These are phyloP conservation scores for Candida piceae DNA, from an alignment of 805 yeast genomes.

Conservation along the genomic window DNA sequence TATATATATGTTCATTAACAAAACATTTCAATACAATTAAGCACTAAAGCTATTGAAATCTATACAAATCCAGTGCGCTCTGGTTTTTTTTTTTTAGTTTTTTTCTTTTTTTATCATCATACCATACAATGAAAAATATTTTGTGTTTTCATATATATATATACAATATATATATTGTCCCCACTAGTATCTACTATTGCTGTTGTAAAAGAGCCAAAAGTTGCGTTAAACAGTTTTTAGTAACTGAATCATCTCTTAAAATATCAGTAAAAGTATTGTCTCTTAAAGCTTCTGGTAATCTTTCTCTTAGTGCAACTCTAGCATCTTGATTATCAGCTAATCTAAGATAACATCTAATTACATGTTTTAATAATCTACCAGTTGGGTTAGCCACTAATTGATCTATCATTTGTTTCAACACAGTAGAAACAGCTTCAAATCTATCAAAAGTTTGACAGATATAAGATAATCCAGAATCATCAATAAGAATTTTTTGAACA, in stretches of 20 bases:
- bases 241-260: constrained; percentile 80
- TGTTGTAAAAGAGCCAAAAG: constrained; percentile 51
- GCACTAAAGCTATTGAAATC: too few relatives aligned
- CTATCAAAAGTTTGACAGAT: constrained; percentile 95
- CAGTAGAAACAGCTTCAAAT: constrained; percentile 89
- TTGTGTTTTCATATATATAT: not conserved
- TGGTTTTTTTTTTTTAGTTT: too few relatives aligned
- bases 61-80: too few relatives aligned
- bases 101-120: too few relatives aligned
- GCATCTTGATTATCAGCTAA: constrained; percentile 89
- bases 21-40: too few relatives aligned
- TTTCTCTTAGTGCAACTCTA: constrained; percentile 74
- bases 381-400: constrained; percentile 75
- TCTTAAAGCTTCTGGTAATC: constrained; percentile 80
- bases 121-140: not conserved
- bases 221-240: constrained; percentile 83
- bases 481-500: constrained; percentile 85
- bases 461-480: constrained; percentile 85
- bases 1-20: too few relatives aligned
- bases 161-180: too few relatives aligned
- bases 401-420: constrained; percentile 77
- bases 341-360: constrained; percentile 88
- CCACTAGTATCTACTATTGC: too few relatives aligned
- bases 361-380: constrained; percentile 84
- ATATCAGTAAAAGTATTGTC: constrained; percentile 80